Conservation (phyloP, 345 rosid genomes). For the Cochlearia excelsa region DNA sequence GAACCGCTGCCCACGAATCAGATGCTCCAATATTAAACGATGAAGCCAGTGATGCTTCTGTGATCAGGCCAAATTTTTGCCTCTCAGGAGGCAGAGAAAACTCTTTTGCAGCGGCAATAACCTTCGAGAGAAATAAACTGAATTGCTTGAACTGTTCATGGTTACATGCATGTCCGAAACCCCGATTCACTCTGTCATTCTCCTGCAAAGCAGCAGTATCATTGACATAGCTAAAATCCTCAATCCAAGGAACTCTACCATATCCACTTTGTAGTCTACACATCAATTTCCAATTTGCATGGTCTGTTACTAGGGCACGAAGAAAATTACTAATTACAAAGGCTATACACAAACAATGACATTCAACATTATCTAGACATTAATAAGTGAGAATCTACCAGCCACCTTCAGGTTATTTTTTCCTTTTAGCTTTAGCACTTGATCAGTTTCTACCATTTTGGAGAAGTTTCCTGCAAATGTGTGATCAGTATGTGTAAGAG, state of each 20-base stretch:
- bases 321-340: slow-evolving; percentile 16
- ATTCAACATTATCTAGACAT: slow-evolving; percentile 33
- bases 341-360: slow-evolving; percentile 19
- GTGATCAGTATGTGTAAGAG: slow-evolving; percentile 2
- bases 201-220: slow-evolving; percentile 40
- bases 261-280: slow-evolving; percentile 53
- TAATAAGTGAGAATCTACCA: slow-evolving; percentile 59
- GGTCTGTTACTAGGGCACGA: slow-evolving; percentile 39
- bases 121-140: slow-evolving; percentile 60
- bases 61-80: slow-evolving; percentile 72
- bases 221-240: slow-evolving; percentile 48
- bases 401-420: slow-evolving; percentile 69
- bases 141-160: slow-evolving; percentile 59
- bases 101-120: slow-evolving; percentile 54
- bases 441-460: slow-evolving; percentile 37
- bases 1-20: slow-evolving; percentile 61
- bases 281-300: slow-evolving; percentile 45
- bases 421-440: slow-evolving; percentile 32
- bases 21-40: slow-evolving; percentile 48
- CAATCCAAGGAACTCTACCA: slow-evolving; percentile 63
- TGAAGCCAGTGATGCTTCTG: slow-evolving; percentile 56
- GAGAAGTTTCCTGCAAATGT: slow-evolving; percentile 39
- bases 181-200: slow-evolving; percentile 30
- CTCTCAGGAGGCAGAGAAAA: slow-evolving; percentile 65
- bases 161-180: slow-evolving; percentile 50